Evolutionary conservation across 2,329 filamentous ascomycete species (phyloP), one percentile per base, ranked within the genome.

Genomic region (Alternaria incomplexa): DNA sequence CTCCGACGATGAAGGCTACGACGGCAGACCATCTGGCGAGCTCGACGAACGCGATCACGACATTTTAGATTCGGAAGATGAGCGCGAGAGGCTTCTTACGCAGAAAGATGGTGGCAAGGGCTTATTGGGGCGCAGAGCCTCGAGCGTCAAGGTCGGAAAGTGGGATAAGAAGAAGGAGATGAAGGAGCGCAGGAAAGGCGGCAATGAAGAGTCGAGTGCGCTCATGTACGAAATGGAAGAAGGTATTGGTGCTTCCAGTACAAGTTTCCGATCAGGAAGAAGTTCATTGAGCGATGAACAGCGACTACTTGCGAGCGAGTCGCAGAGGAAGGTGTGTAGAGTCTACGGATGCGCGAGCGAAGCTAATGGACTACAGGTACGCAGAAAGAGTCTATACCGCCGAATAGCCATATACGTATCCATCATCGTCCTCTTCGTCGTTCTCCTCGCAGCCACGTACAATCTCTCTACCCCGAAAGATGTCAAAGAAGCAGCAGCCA

Each of bases 141-240:
- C 71, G 6, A 60, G 68, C 36, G 70, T 76, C 48, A 76, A 67
- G 71, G 76, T 76, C 45, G 75, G 77, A 64, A 73, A 70, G 63
- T 63, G 64, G 51, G 60, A 51, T n/a, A 72, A 68, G 61, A 72
- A 68, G 56, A 63, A 62, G 46, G 66, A 69, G 57, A 72, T 74
- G 64, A 73, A 68, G 46, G 66, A 74, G 62, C 68, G 75, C 63
- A 81, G 84, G 85, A 83, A 83, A 59, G 68, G 67, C 20, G 62
- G 66, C 25, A 79, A 88, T 63, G 89, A 89, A 58, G 91, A 93
- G 75, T 88, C 92, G 68, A 90, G 90, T 40, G 88, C 90, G 78
- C 83, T 96, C 73, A 92, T 97, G 90, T 94, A 93, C 78, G 92
- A 96, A 81, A 93, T 95, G 91, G 94, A 97, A 79, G 91, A 93